These are phyloP conservation scores for Mycena filopes DNA, from an alignment of 768 basidiomycete genomes.

Conservation along the genomic window DNA sequence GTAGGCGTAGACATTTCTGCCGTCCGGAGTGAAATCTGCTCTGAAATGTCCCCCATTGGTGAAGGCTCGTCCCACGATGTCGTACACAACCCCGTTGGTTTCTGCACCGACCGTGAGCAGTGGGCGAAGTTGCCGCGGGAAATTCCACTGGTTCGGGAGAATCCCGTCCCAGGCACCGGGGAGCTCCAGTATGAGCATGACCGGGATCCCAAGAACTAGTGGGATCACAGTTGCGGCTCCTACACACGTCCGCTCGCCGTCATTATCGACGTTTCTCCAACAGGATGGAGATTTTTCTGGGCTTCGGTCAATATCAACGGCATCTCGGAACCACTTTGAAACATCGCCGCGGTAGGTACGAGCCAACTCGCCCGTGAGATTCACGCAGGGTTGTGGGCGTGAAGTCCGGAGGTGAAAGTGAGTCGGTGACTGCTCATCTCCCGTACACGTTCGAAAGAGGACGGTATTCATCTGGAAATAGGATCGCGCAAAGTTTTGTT, in stretches of 20 bases:
- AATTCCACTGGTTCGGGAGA: background rate
- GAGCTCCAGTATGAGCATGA: background rate
- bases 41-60: background rate
- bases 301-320: background rate
- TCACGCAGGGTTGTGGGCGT: background rate
- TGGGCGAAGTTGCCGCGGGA: background rate
- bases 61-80: background rate
- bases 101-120: background rate
- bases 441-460: background rate
- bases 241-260: background rate
- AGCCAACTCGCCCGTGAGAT: background rate
- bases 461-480: background rate
- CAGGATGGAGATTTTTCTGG: background rate
- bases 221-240: background rate
- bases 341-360: background rate
- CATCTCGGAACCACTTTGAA: background rate
- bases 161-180: background rate
- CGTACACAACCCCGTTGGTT: background rate
- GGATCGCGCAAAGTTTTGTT: background rate
- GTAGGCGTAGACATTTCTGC: background rate
- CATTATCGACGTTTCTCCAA: slow-evolving; percentile 3
- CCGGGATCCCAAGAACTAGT: background rate
- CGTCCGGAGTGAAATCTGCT: background rate
- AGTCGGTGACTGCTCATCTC: background rate
- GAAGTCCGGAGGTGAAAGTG: background rate